These are phyloP conservation scores for Calonectria naviculata DNA, from an alignment of 2,329 filamentous ascomycete genomes.

Conservation along the genomic window DNA sequence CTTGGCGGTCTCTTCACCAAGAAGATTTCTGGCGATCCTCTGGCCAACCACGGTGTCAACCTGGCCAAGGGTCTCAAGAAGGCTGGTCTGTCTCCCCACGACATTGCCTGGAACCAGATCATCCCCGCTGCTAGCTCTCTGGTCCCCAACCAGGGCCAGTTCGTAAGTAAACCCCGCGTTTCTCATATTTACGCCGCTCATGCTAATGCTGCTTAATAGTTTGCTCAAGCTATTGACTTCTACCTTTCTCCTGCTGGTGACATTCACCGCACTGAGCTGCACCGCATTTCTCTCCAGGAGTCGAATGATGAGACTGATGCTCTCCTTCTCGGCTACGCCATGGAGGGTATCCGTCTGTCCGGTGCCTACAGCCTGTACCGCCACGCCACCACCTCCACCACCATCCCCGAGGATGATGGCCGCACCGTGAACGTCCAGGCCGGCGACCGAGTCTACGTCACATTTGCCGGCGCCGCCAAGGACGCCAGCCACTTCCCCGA, in stretches of 20 bases:
- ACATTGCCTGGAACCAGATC: conserved; percentile 78
- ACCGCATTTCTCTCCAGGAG: conserved; percentile 66
- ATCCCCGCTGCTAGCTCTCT: conserved; percentile 74
- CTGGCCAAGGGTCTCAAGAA: conserved; percentile 75
- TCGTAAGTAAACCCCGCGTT: conserved; percentile 56
- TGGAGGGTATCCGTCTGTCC: conserved; percentile 78
- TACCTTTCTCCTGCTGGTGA: conserved; percentile 71
- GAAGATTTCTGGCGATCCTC: conserved; percentile 60
- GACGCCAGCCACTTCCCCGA: conserved; percentile 71
- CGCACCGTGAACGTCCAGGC: conserved; percentile 61
- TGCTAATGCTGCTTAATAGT: conserved; percentile 55
- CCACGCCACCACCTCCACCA: conserved; percentile 58
- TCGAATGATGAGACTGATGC: conserved; percentile 69
- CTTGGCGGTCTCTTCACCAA: conserved; percentile 62
- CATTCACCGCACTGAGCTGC: conserved; percentile 68
- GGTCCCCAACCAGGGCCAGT: conserved; percentile 77
- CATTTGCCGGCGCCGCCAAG: conserved; percentile 66
- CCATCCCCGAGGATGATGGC: conserved; percentile 63
- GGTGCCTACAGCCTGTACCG: conserved; percentile 72
- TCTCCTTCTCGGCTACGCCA: conserved; percentile 74
- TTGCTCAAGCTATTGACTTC: conserved; percentile 79
- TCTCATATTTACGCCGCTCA: too few relatives aligned
- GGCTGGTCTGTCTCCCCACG: conserved; percentile 68
- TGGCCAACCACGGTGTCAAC: conserved; percentile 73
- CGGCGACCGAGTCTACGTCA: conserved; percentile 72